Conservation (phyloP, 106 monocot species). For the Platanthera guangdongensis region DNA sequence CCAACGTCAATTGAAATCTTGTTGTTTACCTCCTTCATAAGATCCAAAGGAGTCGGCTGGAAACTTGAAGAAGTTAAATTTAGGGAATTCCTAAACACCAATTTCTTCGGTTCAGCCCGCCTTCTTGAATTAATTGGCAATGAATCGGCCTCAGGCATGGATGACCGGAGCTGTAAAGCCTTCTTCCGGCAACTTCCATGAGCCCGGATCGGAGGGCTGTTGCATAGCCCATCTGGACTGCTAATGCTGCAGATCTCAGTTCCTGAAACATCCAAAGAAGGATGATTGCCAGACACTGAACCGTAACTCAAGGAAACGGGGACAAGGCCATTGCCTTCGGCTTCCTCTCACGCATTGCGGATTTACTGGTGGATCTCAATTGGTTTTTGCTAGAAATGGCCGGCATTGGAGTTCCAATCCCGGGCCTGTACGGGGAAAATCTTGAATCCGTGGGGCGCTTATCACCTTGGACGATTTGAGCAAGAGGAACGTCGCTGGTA, state of each 20-base stretch:
- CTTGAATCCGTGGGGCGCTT: constrained; percentile 5
- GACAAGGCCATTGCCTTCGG: background rate
- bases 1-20: background rate
- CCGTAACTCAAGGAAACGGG: background rate
- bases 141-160: constrained; percentile 46
- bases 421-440: constrained; percentile 3
- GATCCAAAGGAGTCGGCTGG: constrained; percentile 17
- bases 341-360: background rate
- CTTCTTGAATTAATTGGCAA: constrained; percentile 30
- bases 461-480: background rate
- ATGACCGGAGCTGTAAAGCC: constrained; percentile 41
- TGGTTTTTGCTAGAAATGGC: background rate
- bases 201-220: constrained; percentile 46
- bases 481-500: background rate
- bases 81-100: constrained; percentile 48
- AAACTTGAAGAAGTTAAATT: constrained; percentile 45
- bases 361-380: background rate
- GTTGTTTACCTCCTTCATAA: background rate
- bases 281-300: constrained; percentile 15
- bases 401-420: constrained; percentile 17
- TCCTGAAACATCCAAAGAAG: constrained; percentile 17
- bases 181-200: constrained; percentile 12
- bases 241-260: constrained; percentile 26
- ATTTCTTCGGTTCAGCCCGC: constrained; percentile 8
- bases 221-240: constrained; percentile 38